Conservation (phyloP, 257 asterid genomes). For the Fraxinus quadrangulata region DNA sequence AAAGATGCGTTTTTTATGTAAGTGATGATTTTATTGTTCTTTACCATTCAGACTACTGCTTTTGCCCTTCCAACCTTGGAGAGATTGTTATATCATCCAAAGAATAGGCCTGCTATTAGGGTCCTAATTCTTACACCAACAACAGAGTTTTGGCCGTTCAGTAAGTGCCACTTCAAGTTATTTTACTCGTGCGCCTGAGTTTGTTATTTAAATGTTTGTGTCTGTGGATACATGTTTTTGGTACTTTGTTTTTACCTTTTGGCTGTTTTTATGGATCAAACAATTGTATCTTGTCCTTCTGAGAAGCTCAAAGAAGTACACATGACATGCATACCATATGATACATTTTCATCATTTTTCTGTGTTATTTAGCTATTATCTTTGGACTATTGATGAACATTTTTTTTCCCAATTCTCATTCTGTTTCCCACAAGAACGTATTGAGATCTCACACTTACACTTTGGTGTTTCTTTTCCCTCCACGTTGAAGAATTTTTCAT, state of each 20-base stretch:
- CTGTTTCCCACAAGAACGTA: no score
- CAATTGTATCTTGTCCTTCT: background rate
- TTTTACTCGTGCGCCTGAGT: background rate
- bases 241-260: conserved; percentile 5
- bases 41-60: conserved; percentile 84
- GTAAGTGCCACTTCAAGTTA: conserved; percentile 53
- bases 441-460: no score
- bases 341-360: background rate
- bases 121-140: conserved; percentile 95
- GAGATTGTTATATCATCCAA: conserved; percentile 79
- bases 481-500: background rate
- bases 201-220: background rate
- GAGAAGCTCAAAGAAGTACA: background rate
- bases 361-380: background rate
- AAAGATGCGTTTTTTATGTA: background rate
- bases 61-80: conserved; percentile 89
- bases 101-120: conserved; percentile 87
- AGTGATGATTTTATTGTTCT: conserved; percentile 29
- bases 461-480: no score
- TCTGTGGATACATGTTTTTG: background rate
- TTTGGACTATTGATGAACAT: no score
- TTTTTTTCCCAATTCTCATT: no score
- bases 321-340: background rate
- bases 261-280: conserved; percentile 2
- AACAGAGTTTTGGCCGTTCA: conserved; percentile 93